Conservation (phyloP, 176 grass and related monocot genomes). For the Chloris gayana region DNA sequence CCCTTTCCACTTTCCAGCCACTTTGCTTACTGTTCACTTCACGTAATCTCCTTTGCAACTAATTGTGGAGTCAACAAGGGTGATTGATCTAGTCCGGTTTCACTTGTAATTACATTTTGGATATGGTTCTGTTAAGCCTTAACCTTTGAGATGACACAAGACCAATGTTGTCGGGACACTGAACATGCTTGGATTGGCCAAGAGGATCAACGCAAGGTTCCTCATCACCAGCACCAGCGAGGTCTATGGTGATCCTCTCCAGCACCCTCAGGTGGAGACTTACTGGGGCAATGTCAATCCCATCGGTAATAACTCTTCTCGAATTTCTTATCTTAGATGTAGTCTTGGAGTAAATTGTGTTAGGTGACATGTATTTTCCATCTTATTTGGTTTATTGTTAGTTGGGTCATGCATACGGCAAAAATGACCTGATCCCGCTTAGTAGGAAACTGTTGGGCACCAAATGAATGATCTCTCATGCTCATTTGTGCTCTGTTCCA, state of each 20-base stretch:
- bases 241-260: constrained; percentile 92
- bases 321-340: neutral
- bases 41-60: constrained; percentile 22
- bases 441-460: neutral
- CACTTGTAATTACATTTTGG: constrained; percentile 6
- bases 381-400: constrained; percentile 35
- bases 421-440: neutral
- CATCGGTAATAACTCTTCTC: constrained; percentile 60
- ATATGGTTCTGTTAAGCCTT: constrained; percentile 45
- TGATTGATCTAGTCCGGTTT: neutral
- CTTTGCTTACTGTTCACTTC: constrained; percentile 52
- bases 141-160: constrained; percentile 70
- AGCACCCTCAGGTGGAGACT: constrained; percentile 95
- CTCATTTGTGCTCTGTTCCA: constrained; percentile 19
- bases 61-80: constrained; percentile 4
- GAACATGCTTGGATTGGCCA: constrained; percentile 96
- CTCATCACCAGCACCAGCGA: constrained; percentile 97
- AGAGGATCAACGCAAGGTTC: constrained; percentile 83
- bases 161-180: constrained; percentile 93
- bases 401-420: constrained; percentile 42
- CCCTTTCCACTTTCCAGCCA: constrained; percentile 23
- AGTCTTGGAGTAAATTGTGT: neutral
- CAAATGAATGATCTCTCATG: constrained; percentile 36
- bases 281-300: constrained; percentile 99
- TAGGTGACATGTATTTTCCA: neutral